Evolutionary conservation across 2,329 filamentous ascomycete genomes (phyloP).

Genomic region (Stylonectria norvegica): DNA sequence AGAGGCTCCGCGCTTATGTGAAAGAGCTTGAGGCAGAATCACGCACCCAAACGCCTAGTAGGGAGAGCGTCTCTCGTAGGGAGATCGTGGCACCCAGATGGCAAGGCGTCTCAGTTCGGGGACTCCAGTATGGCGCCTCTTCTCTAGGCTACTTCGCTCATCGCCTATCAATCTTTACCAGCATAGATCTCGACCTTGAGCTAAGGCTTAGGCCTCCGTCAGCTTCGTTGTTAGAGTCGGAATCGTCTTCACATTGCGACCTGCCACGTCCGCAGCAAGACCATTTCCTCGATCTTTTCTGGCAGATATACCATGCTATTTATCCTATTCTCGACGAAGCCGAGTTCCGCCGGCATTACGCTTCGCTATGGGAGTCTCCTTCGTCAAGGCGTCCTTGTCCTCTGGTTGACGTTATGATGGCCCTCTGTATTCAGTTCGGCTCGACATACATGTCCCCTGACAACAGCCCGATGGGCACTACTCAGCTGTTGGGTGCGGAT

Average conservation of each 20-base stretch:
- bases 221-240: too few relatives aligned
- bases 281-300: conserved; percentile 45
- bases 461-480: conserved; percentile 24
- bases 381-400: conserved; percentile 41
- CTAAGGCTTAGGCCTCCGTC: too few relatives aligned
- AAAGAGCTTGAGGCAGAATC: conserved; percentile 19
- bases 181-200: conserved; percentile 3
- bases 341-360: conserved; percentile 22
- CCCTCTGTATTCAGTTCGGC: conserved; percentile 49
- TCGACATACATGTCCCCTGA: conserved; percentile 22
- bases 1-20: conserved; percentile 18
- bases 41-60: conserved; percentile 1
- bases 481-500: conserved; percentile 39
- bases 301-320: conserved; percentile 43
- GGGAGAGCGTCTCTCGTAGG: background rate
- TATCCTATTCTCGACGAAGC: conserved; percentile 34
- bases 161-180: conserved; percentile 18
- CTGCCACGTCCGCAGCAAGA: conserved; percentile 44
- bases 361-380: conserved; percentile 17
- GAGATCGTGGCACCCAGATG: conserved; percentile 4
- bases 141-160: conserved; percentile 21
- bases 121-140: conserved; percentile 20
- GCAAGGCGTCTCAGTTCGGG: conserved; percentile 8
- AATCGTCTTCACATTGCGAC: too few relatives aligned
- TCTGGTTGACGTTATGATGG: conserved; percentile 50